A percentile compares a stretch with the other conserved stretches of the same genome.
Evolutionary conservation across 805 yeast species (phyloP).

Genomic region (Yamadazyma philogaea): DNA sequence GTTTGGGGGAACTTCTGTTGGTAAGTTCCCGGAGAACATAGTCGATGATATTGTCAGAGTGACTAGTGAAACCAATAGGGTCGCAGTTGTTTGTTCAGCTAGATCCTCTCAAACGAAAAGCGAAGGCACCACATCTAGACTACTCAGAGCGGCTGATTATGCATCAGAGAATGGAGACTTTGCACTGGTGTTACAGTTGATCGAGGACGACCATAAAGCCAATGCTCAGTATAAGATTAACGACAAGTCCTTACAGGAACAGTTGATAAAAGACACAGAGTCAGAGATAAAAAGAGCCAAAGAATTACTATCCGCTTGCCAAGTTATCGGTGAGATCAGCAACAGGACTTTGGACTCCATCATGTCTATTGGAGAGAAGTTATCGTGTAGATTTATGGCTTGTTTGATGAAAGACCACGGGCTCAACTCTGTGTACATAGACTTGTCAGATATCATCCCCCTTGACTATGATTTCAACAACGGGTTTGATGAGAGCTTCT

Average conservation of each 20-base stretch:
- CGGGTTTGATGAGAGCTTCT: constrained; percentile 67
- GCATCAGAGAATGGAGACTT: constrained; percentile 64
- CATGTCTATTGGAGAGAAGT: constrained; percentile 91
- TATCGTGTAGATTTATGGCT: constrained; percentile 86
- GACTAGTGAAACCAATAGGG: constrained; percentile 57
- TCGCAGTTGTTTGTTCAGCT: constrained; percentile 95
- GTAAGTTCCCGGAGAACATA: constrained; percentile 85
- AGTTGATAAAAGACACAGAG: constrained; percentile 57
- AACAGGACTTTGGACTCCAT: constrained; percentile 84
- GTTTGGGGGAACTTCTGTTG: constrained; percentile 97
- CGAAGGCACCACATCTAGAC: constrained; percentile 92
- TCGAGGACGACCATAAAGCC: constrained; percentile 72
- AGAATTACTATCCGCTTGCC: constrained; percentile 78
- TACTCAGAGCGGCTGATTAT: constrained; percentile 78
- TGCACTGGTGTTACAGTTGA: constrained; percentile 55
- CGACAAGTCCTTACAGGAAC: constrained; percentile 40
- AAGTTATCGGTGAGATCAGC: constrained; percentile 87
- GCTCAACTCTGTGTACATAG: constrained; percentile 73
- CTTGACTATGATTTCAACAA: constrained; percentile 51
- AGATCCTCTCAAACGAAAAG: constrained; percentile 86
- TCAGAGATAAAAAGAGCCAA: constrained; percentile 65
- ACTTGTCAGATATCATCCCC: constrained; percentile 71
- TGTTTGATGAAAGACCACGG: constrained; percentile 81
- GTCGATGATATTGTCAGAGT: constrained; percentile 78
- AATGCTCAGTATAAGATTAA: constrained; percentile 63